These are phyloP conservation scores for Dictyostelium discoideum DNA, from an alignment of 78 protist species.

Conservation along the genomic window DNA sequence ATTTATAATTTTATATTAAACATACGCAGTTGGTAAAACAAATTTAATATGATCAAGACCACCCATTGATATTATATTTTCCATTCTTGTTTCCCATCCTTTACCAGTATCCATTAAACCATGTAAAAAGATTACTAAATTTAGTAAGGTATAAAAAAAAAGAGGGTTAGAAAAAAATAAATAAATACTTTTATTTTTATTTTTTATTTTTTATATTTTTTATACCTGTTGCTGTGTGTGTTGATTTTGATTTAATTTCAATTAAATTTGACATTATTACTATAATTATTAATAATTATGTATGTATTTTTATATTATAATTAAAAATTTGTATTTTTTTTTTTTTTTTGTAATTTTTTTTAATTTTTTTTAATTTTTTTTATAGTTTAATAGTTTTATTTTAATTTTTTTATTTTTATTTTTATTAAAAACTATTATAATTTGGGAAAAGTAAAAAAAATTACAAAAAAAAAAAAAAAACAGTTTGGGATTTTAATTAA, in stretches of 20 bases:
- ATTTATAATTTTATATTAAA: not conserved
- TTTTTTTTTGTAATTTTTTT: too few species aligned
- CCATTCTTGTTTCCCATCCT: not conserved
- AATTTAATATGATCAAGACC: constrained; percentile 12
- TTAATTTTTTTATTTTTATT: not conserved
- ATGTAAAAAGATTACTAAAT: constrained; percentile 13
- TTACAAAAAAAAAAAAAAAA: not conserved
- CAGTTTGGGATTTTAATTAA: not conserved
- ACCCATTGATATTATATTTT: not conserved
- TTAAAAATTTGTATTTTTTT: not conserved
- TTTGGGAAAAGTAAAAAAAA: not conserved
- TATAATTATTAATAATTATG: not conserved
- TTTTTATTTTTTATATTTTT: not conserved
- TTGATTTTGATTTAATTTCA: not conserved
- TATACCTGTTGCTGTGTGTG: constrained; percentile 22
- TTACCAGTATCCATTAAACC: not conserved
- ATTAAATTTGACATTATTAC: not conserved
- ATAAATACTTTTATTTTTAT: too few species aligned
- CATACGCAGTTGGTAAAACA: constrained; percentile 14
- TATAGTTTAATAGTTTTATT: too few species aligned
- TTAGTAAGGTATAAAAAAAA: too few species aligned
- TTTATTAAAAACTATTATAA: not conserved
- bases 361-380: too few species aligned
- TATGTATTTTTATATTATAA: not conserved
- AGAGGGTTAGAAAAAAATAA: not conserved